Conservation (phyloP, 2,329 filamentous ascomycete genomes). For the Paraphaeosphaeria sporulosa region DNA sequence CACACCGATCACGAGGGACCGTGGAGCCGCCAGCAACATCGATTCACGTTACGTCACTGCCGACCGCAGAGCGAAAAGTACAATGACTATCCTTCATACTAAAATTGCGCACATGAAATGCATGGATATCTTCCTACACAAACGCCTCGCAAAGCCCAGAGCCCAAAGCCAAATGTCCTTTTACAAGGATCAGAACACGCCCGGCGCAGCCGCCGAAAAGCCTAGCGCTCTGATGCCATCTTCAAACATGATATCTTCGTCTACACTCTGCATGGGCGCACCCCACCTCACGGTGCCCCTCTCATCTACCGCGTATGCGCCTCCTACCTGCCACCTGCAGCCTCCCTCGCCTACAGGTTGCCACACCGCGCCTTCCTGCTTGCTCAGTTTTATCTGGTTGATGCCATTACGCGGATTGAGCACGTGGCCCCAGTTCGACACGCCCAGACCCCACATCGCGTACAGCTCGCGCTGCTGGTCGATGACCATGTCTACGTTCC, state of each 20-base stretch:
- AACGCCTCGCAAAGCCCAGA: slow-evolving; percentile 6
- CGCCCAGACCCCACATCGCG: slow-evolving; percentile 67
- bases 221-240: slow-evolving; percentile 43
- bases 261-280: slow-evolving; percentile 45
- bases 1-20: not conserved
- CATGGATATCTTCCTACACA: slow-evolving; percentile 6
- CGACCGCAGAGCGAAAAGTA: not conserved
- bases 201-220: slow-evolving; percentile 15
- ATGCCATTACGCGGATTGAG: slow-evolving; percentile 46
- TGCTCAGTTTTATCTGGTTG: slow-evolving; percentile 45
- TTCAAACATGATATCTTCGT: slow-evolving; percentile 40
- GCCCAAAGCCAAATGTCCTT: not conserved
- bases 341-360: slow-evolving; percentile 45
- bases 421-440: slow-evolving; percentile 45
- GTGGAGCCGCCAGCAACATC: not conserved
- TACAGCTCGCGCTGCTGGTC: slow-evolving; percentile 66
- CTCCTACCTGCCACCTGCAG: slow-evolving; percentile 46
- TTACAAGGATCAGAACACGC: not conserved
- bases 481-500: slow-evolving; percentile 63
- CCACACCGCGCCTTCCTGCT: slow-evolving; percentile 46
- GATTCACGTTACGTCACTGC: not conserved
- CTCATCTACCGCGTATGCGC: slow-evolving; percentile 43
- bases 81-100: not conserved
- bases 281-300: slow-evolving; percentile 45
- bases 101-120: not conserved